A percentile compares a stretch with the other conserved stretches of the same genome.
Evolutionary conservation across 2,329 filamentous ascomycete genomes (phyloP).

Genomic region (Aureobasidium sp.): DNA sequence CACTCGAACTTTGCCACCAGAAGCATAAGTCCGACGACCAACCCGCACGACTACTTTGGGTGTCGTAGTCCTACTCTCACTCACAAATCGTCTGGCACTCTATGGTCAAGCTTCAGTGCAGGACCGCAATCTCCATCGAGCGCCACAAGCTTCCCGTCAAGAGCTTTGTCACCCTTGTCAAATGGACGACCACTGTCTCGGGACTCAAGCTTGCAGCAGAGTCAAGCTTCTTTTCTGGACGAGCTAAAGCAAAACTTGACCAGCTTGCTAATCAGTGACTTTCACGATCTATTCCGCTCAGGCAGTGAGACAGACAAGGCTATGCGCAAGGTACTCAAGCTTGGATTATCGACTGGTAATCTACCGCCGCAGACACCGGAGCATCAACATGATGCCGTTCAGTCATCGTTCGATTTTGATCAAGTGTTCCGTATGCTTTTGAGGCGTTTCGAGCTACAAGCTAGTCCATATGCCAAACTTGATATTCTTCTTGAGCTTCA

Average conservation of each 20-base stretch:
- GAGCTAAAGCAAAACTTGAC: slow-evolving; percentile 73
- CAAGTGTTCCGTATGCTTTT: slow-evolving; percentile 73
- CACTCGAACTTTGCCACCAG: slow-evolving; percentile 49
- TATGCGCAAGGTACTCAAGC: background rate
- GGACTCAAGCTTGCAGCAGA: slow-evolving; percentile 9
- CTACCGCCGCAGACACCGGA: background rate
- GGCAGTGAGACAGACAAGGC: slow-evolving; percentile 81
- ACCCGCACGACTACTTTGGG: slow-evolving; percentile 59
- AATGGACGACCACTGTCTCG: slow-evolving; percentile 13
- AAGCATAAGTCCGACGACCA: slow-evolving; percentile 28
- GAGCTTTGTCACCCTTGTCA: slow-evolving; percentile 15
- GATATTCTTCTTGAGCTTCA: slow-evolving; percentile 76
- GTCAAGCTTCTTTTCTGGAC: slow-evolving; percentile 52
- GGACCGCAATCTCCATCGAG: slow-evolving; percentile 57
- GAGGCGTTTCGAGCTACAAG: slow-evolving; percentile 79
- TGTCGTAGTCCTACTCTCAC: slow-evolving; percentile 60
- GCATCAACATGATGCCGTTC: background rate
- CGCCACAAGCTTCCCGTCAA: slow-evolving; percentile 45
- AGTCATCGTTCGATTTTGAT: slow-evolving; percentile 48
- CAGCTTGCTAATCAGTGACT: slow-evolving; percentile 78
- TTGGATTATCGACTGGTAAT: background rate
- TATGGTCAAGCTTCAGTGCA: slow-evolving; percentile 82
- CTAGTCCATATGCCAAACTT: slow-evolving; percentile 81
- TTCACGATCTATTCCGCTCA: slow-evolving; percentile 78
- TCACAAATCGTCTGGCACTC: slow-evolving; percentile 69